Evolutionary conservation across 1,284 basidiomycete genomes (phyloP), one percentile per base, ranked within the genome.

Genomic region (Rhodotorula sp.): DNA sequence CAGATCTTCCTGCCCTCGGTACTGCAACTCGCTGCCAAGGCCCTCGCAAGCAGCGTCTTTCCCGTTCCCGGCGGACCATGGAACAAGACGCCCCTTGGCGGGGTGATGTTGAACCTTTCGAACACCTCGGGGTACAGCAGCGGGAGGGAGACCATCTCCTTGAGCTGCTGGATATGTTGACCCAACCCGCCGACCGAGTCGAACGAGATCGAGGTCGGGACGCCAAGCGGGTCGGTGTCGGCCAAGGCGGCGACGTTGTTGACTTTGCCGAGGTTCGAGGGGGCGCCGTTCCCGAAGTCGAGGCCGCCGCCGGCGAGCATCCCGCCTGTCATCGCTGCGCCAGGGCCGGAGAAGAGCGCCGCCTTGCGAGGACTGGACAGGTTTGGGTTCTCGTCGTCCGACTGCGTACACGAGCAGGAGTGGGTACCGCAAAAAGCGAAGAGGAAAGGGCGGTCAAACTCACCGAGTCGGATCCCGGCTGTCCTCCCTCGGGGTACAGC

Each of bases 91-190:
- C 96, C 96, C 59, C 96, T 87, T 5, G 96, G 96, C 48, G 96
- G 96, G 0, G 93, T 97, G 48, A 99, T 87, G 65, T 88, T 89
- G 82, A 99, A 97, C 66, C 89, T 88, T 76, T 97, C 94, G 80
- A 98, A 99, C 16, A 99, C 88, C 81, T 99, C 96, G 0, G 96
- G 96, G 78, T 99, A 99, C 11, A 98, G 84, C 0, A 99, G 83
- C 0, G 96, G 96, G 0, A 99, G 85, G 28, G 95, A 85, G 0
- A 97, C 97, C 96, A 99, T 99, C 80, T 99, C 96, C 82, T 98
- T 99, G 72, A 99, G 83, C 47, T 94, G 91, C 78, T 96, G 94
- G 73, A 99, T 96, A 78, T 99, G 95, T 67, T 91, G 88, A 77
- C 98, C 94, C 51, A 99, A 83, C 9, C 96, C 96, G 47, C 96